Evolutionary conservation across 441 rosid genomes (phyloP).

Genomic region (Aquilaria agallochum): DNA sequence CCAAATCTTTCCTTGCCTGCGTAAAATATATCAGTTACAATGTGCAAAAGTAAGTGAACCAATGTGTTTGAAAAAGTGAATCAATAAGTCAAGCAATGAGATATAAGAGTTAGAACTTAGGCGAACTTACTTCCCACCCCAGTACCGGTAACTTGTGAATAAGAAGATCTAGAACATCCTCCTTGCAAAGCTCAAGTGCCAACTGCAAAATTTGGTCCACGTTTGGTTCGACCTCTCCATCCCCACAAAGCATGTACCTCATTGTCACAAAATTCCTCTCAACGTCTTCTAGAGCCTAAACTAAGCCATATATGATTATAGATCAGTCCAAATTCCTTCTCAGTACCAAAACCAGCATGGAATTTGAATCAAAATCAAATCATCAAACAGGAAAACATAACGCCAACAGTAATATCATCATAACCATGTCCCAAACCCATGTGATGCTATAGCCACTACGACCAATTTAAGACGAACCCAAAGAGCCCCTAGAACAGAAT

Average conservation of each 20-base stretch:
- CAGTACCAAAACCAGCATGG: background rate
- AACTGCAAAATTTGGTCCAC: slow-evolving; percentile 66
- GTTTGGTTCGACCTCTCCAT: slow-evolving; percentile 75
- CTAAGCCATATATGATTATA: background rate
- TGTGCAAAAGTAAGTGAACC: background rate
- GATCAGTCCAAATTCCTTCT: too few relatives aligned
- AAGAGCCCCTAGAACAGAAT: background rate
- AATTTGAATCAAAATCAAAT: background rate
- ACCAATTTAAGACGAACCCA: slow-evolving; percentile 2
- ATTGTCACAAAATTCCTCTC: slow-evolving; percentile 70
- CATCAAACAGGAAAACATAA: background rate
- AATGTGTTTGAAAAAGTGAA: background rate
- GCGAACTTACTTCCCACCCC: slow-evolving; percentile 80
- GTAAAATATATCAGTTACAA: slow-evolving; percentile 5
- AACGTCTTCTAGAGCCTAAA: slow-evolving; percentile 77
- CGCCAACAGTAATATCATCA: background rate
- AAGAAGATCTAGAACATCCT: slow-evolving; percentile 66
- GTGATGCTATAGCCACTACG: background rate
- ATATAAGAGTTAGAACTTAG: slow-evolving; percentile 6
- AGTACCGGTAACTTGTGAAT: slow-evolving; percentile 74
- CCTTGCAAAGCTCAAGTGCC: slow-evolving; percentile 74
- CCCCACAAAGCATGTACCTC: slow-evolving; percentile 74
- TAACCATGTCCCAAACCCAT: slow-evolving; percentile 7
- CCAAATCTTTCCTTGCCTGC: slow-evolving; percentile 82
- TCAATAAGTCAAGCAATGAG: slow-evolving; percentile 7